Evolutionary conservation across 164 flowering plant genomes (phyloP).

Genomic region (Taxillus chinensis): DNA sequence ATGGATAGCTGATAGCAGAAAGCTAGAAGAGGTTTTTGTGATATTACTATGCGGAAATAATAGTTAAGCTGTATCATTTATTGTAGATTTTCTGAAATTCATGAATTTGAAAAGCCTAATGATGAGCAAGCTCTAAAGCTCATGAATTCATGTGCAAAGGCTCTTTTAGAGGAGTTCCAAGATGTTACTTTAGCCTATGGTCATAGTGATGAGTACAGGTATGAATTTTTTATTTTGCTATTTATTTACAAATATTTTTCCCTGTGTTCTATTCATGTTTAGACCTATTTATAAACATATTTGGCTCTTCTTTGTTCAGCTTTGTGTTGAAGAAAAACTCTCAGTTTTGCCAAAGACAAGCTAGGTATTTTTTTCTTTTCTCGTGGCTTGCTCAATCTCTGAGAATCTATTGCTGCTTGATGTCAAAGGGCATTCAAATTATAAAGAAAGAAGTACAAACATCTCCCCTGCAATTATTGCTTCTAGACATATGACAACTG

Average conservation of each 20-base stretch:
- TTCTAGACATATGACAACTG: too few species aligned
- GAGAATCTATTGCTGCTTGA: not conserved
- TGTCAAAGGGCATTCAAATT: too few species aligned
- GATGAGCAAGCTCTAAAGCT: conserved; percentile 69
- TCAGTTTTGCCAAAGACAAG: conserved; percentile 39
- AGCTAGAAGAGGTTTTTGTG: too few species aligned
- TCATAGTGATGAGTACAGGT: conserved; percentile 92
- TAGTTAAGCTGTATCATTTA: not conserved
- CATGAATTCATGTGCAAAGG: conserved; percentile 85
- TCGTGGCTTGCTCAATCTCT: conserved; percentile 1
- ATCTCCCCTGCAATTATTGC: too few species aligned
- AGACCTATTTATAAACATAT: not conserved
- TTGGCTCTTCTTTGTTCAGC: conserved; percentile 32
- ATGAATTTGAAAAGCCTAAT: conserved; percentile 83
- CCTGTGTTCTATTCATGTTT: conserved; percentile 1
- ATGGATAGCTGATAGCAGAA: too few species aligned
- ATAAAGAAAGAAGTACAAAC: too few species aligned
- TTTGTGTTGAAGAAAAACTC: conserved; percentile 64
- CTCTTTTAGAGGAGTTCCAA: conserved; percentile 51
- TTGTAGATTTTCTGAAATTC: conserved; percentile 66
- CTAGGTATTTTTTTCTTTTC: conserved; percentile 36
- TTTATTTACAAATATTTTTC: not conserved
- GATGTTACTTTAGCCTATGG: conserved; percentile 82
- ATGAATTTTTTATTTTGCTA: not conserved
- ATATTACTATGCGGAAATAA: too few species aligned